phyloP scores from a whole-genome alignment of 2,329 filamentous ascomycete genomes.

The Colletotrichum spinosum region DNA sequence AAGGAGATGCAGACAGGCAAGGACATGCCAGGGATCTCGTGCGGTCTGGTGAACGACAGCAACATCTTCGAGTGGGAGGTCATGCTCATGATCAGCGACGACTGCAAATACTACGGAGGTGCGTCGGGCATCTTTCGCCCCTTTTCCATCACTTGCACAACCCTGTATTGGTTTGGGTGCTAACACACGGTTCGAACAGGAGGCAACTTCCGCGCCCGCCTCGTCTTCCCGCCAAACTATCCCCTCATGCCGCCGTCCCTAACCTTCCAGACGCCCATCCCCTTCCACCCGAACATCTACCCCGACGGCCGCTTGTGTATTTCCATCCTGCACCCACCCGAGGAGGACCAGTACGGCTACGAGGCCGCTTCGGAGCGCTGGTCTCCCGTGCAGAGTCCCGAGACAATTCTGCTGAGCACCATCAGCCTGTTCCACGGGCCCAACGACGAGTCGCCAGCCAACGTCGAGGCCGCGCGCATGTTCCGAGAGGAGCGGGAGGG shows the following conservation, averaged over 20 bases:
- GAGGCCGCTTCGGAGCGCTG: slow-evolving; percentile 91
- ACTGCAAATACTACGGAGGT: slow-evolving; percentile 95
- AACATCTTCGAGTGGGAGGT: slow-evolving; percentile 99
- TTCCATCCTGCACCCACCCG: slow-evolving; percentile 94
- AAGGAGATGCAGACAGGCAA: slow-evolving; percentile 94
- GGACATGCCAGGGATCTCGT: slow-evolving; percentile 94
- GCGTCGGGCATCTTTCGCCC: slow-evolving; percentile 45
- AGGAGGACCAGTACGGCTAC: slow-evolving; percentile 94
- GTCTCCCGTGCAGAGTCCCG: slow-evolving; percentile 93
- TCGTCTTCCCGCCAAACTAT: slow-evolving; percentile 87
- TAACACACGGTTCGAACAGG: slow-evolving; percentile 61
- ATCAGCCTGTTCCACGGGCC: slow-evolving; percentile 93
- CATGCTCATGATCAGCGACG: slow-evolving; percentile 97
- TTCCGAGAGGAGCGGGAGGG: slow-evolving; percentile 81
- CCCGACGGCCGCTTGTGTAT: slow-evolving; percentile 90
- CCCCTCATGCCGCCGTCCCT: slow-evolving; percentile 90
- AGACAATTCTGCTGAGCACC: slow-evolving; percentile 91
- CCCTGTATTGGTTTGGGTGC: background rate
- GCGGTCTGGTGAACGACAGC: slow-evolving; percentile 83
- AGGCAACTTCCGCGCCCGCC: slow-evolving; percentile 88
- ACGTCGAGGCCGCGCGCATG: slow-evolving; percentile 90
- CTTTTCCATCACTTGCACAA: background rate
- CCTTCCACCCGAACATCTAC: slow-evolving; percentile 97
- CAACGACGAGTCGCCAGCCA: slow-evolving; percentile 95
- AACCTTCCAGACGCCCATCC: slow-evolving; percentile 84